Conservation (phyloP, 169 alveolate species). For the Amoebophrya sp. region DNA sequence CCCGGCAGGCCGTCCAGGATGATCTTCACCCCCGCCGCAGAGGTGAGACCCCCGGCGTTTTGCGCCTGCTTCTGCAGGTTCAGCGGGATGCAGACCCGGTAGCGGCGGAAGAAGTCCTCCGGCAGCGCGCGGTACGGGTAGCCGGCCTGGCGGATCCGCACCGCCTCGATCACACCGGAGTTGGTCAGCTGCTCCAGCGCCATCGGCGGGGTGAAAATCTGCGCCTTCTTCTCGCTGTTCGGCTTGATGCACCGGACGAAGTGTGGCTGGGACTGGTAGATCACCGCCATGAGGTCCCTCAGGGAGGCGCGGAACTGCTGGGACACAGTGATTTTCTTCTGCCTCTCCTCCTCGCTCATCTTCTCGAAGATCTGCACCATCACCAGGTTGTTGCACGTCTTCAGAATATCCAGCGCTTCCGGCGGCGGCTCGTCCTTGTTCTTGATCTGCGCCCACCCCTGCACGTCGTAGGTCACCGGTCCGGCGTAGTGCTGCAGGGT, state of each 20-base stretch:
- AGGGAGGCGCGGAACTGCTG: conserved; percentile 47
- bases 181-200: conserved; percentile 51
- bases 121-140: conserved; percentile 2
- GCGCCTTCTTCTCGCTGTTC: conserved; percentile 50
- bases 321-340: background rate
- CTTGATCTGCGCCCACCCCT: background rate
- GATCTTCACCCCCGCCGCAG: background rate
- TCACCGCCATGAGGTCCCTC: conserved; percentile 45
- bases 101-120: background rate
- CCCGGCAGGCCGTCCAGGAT: background rate
- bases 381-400: background rate
- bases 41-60: background rate
- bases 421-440: conserved; percentile 21
- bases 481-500: background rate
- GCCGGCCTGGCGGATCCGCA: background rate
- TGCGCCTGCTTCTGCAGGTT: background rate
- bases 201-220: conserved; percentile 36
- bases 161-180: conserved; percentile 8
- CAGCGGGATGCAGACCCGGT: background rate
- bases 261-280: conserved; percentile 54
- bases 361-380: background rate
- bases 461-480: background rate
- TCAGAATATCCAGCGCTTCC: background rate
- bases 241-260: conserved; percentile 58
- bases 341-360: conserved; percentile 1